These are phyloP conservation scores for Sarocladium brachiariae DNA, from an alignment of 2,329 filamentous ascomycete genomes.

Conservation along the genomic window DNA sequence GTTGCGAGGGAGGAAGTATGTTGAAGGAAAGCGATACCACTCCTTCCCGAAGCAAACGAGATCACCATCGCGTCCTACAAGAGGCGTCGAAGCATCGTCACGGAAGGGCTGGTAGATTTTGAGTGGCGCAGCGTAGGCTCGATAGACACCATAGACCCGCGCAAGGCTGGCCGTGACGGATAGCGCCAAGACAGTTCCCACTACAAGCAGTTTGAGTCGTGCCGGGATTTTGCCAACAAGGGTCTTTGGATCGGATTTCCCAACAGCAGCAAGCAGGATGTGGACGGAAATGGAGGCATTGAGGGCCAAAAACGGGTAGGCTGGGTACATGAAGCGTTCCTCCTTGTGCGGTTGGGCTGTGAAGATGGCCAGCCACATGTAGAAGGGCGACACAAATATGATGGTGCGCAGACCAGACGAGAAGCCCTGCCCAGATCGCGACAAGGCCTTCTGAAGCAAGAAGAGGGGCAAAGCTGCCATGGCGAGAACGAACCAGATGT, in stretches of 20 bases:
- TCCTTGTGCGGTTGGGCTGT: conserved; percentile 93
- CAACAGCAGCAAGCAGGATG: conserved; percentile 68
- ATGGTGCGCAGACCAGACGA: conserved; percentile 68
- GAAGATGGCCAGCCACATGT: conserved; percentile 90
- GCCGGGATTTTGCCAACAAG: conserved; percentile 66
- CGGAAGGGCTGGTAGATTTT: conserved; percentile 63
- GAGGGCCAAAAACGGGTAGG: conserved; percentile 81
- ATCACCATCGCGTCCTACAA: conserved; percentile 53
- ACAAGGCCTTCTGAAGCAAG: conserved; percentile 61
- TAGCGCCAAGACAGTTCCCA: conserved; percentile 53
- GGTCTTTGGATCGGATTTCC: conserved; percentile 59
- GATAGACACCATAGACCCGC: conserved; percentile 69
- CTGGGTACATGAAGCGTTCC: conserved; percentile 97
- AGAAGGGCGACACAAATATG: conserved; percentile 78
- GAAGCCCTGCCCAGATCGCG: conserved; percentile 53
- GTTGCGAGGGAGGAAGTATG: conserved; percentile 78
- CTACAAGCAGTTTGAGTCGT: conserved; percentile 61
- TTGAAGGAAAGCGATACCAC: conserved; percentile 96
- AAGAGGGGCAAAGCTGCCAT: conserved; percentile 69
- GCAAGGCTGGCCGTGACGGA: conserved; percentile 61
- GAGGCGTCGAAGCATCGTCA: conserved; percentile 39
- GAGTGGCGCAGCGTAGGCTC: conserved; percentile 76
- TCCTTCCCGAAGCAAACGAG: conserved; percentile 89
- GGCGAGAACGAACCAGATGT: conserved; percentile 84
- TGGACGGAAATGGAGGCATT: conserved; percentile 84